These are phyloP conservation scores for Mangifera indica DNA, from an alignment of 345 rosid species.

Conservation along the genomic window DNA sequence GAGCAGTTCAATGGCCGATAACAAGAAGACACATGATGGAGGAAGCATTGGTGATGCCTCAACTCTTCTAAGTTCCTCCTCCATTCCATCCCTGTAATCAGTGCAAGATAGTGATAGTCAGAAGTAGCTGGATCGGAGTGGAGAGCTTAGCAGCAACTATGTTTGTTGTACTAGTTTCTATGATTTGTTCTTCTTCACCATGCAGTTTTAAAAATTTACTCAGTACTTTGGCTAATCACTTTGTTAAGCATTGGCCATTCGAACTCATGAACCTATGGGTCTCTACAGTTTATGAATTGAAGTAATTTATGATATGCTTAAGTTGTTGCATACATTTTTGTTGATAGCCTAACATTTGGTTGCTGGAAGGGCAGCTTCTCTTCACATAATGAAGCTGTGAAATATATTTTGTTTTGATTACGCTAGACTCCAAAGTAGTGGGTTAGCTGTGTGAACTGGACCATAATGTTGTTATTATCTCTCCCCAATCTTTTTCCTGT, in stretches of 20 bases:
- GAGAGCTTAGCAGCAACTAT: neutral
- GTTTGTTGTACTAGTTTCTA: constrained; percentile 7
- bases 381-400: neutral
- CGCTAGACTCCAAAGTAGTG: constrained; percentile 12
- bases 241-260: constrained; percentile 3
- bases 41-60: constrained; percentile 30
- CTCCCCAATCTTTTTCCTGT: constrained; percentile 5
- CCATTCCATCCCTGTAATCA: constrained; percentile 24
- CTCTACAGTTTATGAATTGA: constrained; percentile 24
- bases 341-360: neutral
- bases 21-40: constrained; percentile 38
- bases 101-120: constrained; percentile 3
- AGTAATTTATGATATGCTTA: constrained; percentile 8
- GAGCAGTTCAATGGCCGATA: constrained; percentile 48
- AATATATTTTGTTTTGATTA: neutral
- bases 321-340: neutral
- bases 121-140: neutral
- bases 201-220: constrained; percentile 12
- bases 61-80: constrained; percentile 24
- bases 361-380: no score
- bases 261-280: neutral
- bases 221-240: constrained; percentile 5
- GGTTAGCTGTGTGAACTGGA: constrained; percentile 28
- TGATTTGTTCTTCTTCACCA: constrained; percentile 10
- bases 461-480: constrained; percentile 10